Evolutionary conservation across 768 basidiomycete species (phyloP).

Genomic region (Cyclocybe aegerita): DNA sequence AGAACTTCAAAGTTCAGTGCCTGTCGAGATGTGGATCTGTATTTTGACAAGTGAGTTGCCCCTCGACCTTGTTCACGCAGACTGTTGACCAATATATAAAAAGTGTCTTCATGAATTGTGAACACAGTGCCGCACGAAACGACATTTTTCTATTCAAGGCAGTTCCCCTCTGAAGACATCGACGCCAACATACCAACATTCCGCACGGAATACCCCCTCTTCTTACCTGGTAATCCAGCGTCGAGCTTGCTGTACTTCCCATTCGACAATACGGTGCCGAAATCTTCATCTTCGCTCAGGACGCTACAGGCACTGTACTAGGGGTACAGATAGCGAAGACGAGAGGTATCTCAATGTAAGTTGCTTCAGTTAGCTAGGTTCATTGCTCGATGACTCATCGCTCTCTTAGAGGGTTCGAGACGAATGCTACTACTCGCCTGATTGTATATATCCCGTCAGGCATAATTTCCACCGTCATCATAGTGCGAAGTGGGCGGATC

Average conservation of each 20-base stretch:
- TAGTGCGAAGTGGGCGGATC: conserved; percentile 16
- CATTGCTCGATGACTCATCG: background rate
- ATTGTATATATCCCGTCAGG: conserved; percentile 16
- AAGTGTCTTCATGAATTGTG: conserved; percentile 14
- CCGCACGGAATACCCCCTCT: conserved; percentile 19
- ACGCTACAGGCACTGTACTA: conserved; percentile 16
- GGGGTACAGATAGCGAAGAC: conserved; percentile 17
- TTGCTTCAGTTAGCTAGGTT: background rate
- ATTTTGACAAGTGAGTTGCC: conserved; percentile 19
- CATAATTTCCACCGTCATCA: conserved; percentile 18
- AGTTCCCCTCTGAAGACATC: conserved; percentile 8
- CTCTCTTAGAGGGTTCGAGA: conserved; percentile 20
- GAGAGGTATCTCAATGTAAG: conserved; percentile 23
- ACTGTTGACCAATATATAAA: background rate
- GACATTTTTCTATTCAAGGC: conserved; percentile 22
- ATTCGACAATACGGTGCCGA: conserved; percentile 23
- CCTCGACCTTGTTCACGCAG: background rate
- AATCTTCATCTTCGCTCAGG: conserved; percentile 20
- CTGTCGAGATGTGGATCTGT: conserved; percentile 21
- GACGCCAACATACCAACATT: conserved; percentile 20
- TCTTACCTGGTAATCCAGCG: conserved; percentile 15
- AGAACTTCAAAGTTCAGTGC: conserved; percentile 13
- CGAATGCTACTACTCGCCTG: conserved; percentile 10
- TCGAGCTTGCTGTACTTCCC: conserved; percentile 22
- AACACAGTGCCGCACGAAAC: conserved; percentile 3